Evolutionary conservation across 352 stramenopile genomes (phyloP).

Genomic region (Phytophthora aleatoria): DNA sequence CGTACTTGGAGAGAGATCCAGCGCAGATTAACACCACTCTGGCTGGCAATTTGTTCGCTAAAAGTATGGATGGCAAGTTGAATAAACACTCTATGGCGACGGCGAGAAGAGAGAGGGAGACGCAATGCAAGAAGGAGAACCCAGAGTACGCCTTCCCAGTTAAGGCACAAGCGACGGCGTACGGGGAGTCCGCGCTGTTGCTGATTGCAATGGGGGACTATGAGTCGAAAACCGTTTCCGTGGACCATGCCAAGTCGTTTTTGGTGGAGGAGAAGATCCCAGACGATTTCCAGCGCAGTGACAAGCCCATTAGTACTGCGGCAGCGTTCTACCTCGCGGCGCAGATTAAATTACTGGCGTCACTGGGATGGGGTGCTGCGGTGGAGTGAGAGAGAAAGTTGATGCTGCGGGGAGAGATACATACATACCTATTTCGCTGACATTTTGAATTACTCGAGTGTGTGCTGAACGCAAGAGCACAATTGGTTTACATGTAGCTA

Average conservation of each 20-base stretch:
- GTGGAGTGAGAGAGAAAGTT: constrained; percentile 1
- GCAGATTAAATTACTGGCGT: constrained; percentile 49
- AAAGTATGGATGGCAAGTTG: constrained; percentile 38
- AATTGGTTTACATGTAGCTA: too few relatives aligned
- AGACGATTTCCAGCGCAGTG: constrained; percentile 34
- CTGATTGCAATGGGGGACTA: constrained; percentile 33
- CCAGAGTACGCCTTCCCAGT: constrained; percentile 42
- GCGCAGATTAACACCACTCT: constrained; percentile 56
- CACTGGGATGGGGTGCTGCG: constrained; percentile 15
- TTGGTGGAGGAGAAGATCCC: constrained; percentile 62
- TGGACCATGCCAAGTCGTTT: constrained; percentile 53
- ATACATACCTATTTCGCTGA: background rate
- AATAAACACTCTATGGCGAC: constrained; percentile 49
- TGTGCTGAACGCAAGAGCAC: too few relatives aligned
- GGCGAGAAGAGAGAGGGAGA: constrained; percentile 46
- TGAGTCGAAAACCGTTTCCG: constrained; percentile 39
- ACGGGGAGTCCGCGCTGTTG: constrained; percentile 28
- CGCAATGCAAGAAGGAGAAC: constrained; percentile 50
- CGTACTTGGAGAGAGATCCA: constrained; percentile 50
- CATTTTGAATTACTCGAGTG: too few relatives aligned
- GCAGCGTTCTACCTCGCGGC: constrained; percentile 44
- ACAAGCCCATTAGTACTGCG: constrained; percentile 37
- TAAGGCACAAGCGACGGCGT: constrained; percentile 41
- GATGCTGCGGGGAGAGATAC: background rate
- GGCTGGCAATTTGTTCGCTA: constrained; percentile 40